A percentile compares a stretch with the other conserved stretches of the same genome.
These are phyloP conservation scores for Pythium pectinolyticum DNA, from an alignment of 352 stramenopile species.

Conservation along the genomic window DNA sequence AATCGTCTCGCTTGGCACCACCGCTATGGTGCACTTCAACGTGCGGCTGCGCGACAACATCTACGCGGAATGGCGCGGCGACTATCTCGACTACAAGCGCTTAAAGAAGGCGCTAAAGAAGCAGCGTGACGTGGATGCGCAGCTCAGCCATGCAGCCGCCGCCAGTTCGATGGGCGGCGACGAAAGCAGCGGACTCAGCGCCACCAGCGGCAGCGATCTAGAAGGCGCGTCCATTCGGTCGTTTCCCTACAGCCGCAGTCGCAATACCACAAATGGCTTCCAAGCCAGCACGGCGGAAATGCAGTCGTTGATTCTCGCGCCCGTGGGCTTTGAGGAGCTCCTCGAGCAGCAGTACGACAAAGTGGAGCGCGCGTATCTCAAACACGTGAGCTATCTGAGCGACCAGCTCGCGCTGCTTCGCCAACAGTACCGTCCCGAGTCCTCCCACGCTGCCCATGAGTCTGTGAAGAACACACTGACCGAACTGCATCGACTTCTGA, in stretches of 20 bases:
- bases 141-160: slow-evolving; percentile 23
- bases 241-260: background rate
- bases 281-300: slow-evolving; percentile 27
- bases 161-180: background rate
- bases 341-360: slow-evolving; percentile 84
- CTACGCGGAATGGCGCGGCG: slow-evolving; percentile 82
- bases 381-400: slow-evolving; percentile 79
- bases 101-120: slow-evolving; percentile 85
- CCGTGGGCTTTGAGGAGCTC: slow-evolving; percentile 78
- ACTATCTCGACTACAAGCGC: slow-evolving; percentile 90
- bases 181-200: slow-evolving; percentile 14
- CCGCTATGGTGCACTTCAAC: slow-evolving; percentile 75
- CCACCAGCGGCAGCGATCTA: background rate
- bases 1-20: background rate
- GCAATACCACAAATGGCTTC: slow-evolving; percentile 3
- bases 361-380: slow-evolving; percentile 91
- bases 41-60: slow-evolving; percentile 79
- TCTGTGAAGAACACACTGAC: slow-evolving; percentile 92
- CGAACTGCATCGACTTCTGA: slow-evolving; percentile 92
- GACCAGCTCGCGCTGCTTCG: slow-evolving; percentile 86
- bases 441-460: slow-evolving; percentile 68
- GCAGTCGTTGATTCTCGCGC: slow-evolving; percentile 33
- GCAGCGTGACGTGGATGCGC: slow-evolving; percentile 45
- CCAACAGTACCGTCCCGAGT: slow-evolving; percentile 55
- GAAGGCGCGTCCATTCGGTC: slow-evolving; percentile 1